These are phyloP conservation scores for Penicillium bialowiezense DNA, from an alignment of 495 filamentous ascomycete species.

Conservation along the genomic window DNA sequence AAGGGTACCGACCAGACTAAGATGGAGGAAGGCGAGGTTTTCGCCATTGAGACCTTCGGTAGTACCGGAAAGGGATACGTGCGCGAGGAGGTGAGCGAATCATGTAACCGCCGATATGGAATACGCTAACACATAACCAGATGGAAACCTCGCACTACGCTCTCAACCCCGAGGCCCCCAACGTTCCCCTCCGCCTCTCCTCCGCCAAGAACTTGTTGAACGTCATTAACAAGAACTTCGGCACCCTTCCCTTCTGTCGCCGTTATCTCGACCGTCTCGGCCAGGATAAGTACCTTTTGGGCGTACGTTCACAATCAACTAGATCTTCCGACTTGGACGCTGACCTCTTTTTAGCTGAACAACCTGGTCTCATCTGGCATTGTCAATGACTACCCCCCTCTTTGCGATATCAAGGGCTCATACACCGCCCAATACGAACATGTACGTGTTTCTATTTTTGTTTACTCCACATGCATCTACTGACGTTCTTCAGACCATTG, in stretches of 20 bases:
- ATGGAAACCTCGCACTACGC: slow-evolving; percentile 78
- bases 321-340: slow-evolving; percentile 10
- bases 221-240: slow-evolving; percentile 90
- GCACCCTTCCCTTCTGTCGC: slow-evolving; percentile 80
- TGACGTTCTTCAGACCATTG: slow-evolving; percentile 65
- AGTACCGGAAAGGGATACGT: slow-evolving; percentile 88
- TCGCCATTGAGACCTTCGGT: slow-evolving; percentile 92
- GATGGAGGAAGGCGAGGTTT: slow-evolving; percentile 94
- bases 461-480: slow-evolving; percentile 4
- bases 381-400: slow-evolving; percentile 84
- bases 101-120: not conserved
- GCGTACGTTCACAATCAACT: slow-evolving; percentile 48
- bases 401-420: slow-evolving; percentile 89
- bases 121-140: slow-evolving; percentile 27
- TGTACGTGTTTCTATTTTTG: slow-evolving; percentile 51
- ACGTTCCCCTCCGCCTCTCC: slow-evolving; percentile 63
- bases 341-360: slow-evolving; percentile 63
- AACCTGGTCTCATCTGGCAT: slow-evolving; percentile 81
- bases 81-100: slow-evolving; percentile 63
- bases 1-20: slow-evolving; percentile 76
- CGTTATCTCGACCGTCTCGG: slow-evolving; percentile 84
- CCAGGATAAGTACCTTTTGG: slow-evolving; percentile 84
- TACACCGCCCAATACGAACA: slow-evolving; percentile 96
- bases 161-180: slow-evolving; percentile 58
- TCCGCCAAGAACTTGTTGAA: slow-evolving; percentile 80